Conservation (phyloP, 164 flowering plant genomes). For the Nymphaea colorata region DNA sequence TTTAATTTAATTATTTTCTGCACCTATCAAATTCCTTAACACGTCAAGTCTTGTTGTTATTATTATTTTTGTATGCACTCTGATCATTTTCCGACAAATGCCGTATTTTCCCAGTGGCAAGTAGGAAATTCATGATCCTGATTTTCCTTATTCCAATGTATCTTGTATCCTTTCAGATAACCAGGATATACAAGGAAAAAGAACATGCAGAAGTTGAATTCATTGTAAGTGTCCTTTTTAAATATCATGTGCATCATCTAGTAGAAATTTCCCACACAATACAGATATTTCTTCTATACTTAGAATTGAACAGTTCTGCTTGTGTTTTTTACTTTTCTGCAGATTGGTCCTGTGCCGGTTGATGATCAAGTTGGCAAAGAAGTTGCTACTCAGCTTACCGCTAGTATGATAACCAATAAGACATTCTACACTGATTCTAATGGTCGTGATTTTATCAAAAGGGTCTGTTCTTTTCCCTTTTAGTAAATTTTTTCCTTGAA, state of each 20-base stretch:
- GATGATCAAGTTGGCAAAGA: constrained; percentile 88
- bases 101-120: too few relatives aligned
- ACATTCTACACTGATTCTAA: constrained; percentile 88
- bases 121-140: too few relatives aligned
- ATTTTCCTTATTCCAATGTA: too few relatives aligned
- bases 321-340: not conserved
- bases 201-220: constrained; percentile 53
- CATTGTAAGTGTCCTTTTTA: constrained; percentile 24
- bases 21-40: not conserved
- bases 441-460: constrained; percentile 86
- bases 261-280: too few relatives aligned
- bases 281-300: too few relatives aligned
- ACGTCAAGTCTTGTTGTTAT: not conserved
- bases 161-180: constrained; percentile 35
- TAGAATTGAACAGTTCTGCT: too few relatives aligned
- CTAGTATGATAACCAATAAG: constrained; percentile 54
- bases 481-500: not conserved
- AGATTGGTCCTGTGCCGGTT: constrained; percentile 35
- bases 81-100: too few relatives aligned
- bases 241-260: not conserved
- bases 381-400: constrained; percentile 50
- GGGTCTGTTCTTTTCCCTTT: constrained; percentile 36
- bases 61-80: too few relatives aligned
- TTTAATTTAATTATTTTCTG: not conserved
- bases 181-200: constrained; percentile 61